Percentiles rank a stretch among this genome's conserved stretches.
Evolutionary conservation across 345 rosid genomes (phyloP).

Genomic region (Cardamine resedifolia): DNA sequence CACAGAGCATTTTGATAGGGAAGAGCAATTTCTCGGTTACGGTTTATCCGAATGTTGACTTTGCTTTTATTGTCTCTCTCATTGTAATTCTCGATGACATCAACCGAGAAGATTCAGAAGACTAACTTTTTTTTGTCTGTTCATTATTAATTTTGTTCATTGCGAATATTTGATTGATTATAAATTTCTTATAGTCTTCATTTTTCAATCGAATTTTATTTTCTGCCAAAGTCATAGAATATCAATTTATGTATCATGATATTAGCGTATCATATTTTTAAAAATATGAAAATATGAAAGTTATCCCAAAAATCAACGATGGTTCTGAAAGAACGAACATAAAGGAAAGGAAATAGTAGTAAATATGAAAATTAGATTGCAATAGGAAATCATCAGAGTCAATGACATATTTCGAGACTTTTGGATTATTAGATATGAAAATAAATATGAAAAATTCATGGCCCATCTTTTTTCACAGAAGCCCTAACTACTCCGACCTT

Average conservation of each 20-base stretch:
- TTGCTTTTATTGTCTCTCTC: slow-evolving; percentile 37
- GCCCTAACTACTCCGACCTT: too few relatives aligned
- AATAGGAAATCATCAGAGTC: neutral
- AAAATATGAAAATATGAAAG: neutral
- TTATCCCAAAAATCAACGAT: neutral
- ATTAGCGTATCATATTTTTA: neutral
- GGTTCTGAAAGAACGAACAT: neutral
- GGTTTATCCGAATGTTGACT: slow-evolving; percentile 37
- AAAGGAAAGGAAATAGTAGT: neutral
- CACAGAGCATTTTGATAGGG: slow-evolving; percentile 35
- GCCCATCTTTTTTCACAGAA: too few relatives aligned
- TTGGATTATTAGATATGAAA: neutral
- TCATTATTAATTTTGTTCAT: neutral
- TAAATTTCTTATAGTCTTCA: neutral
- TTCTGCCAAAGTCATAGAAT: neutral
- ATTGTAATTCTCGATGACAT: slow-evolving; percentile 43
- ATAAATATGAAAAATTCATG: neutral
- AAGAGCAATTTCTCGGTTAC: slow-evolving; percentile 37
- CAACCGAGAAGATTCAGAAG: slow-evolving; percentile 34
- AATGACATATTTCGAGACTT: neutral
- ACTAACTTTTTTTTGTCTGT: neutral
- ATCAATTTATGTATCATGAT: neutral
- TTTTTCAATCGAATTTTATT: neutral
- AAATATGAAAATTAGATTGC: neutral
- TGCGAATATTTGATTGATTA: neutral